These are phyloP conservation scores for Ascodesmis nigricans DNA, from an alignment of 495 filamentous ascomycete genomes.

Conservation along the genomic window DNA sequence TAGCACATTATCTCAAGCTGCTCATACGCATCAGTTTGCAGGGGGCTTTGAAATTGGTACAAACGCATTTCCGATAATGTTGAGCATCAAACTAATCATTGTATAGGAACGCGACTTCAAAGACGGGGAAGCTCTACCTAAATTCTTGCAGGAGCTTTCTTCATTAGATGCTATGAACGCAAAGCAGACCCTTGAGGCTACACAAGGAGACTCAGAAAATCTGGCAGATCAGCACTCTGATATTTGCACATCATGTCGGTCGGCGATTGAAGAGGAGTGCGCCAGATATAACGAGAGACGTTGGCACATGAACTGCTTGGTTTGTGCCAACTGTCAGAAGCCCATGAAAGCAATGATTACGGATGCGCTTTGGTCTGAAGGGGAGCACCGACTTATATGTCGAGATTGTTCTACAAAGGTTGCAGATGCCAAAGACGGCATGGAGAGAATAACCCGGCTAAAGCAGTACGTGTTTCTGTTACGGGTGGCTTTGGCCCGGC, in stretches of 20 bases:
- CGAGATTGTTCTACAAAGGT: conserved; percentile 36
- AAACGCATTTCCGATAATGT: conserved; percentile 3
- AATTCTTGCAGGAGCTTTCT: conserved; percentile 61
- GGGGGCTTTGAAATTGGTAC: conserved; percentile 56
- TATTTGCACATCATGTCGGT: conserved; percentile 55
- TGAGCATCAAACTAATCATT: neutral
- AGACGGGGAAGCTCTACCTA: conserved; percentile 47
- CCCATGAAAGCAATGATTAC: conserved; percentile 42
- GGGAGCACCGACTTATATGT: conserved; percentile 46
- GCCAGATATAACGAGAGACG: conserved; percentile 44
- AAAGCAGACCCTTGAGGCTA: conserved; percentile 49
- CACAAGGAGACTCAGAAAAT: conserved; percentile 40
- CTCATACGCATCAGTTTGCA: conserved; percentile 93
- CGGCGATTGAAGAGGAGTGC: conserved; percentile 88
- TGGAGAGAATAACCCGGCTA: conserved; percentile 51
- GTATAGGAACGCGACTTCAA: conserved; percentile 50
- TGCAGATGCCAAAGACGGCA: conserved; percentile 31
- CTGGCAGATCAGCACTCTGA: conserved; percentile 63
- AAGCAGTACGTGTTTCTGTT: conserved; percentile 88
- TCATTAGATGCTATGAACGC: conserved; percentile 49
- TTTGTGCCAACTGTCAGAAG: conserved; percentile 49
- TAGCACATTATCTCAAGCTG: conserved; percentile 96
- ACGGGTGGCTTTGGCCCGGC: conserved; percentile 69
- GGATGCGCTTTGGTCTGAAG: conserved; percentile 39
- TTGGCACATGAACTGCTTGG: conserved; percentile 65